Percentiles rank a stretch among this genome's conserved stretches.
Evolutionary conservation across 139 green algal genomes (phyloP).

Genomic region (Chlamydomonas sp.): DNA sequence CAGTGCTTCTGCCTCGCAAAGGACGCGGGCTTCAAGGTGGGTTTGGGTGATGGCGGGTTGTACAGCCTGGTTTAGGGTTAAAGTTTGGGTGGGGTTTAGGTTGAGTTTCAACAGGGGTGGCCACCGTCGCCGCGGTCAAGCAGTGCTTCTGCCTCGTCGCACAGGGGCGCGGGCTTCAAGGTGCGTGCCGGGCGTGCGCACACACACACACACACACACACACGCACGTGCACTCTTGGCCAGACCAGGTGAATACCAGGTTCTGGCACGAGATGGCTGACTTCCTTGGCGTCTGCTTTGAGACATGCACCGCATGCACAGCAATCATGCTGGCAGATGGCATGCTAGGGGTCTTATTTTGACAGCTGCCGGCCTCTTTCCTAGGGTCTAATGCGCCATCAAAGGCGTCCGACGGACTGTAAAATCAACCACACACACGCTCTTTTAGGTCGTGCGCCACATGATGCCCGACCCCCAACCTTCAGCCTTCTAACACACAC

Average conservation of each 20-base stretch:
- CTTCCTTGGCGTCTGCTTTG: no score
- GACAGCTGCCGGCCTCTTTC: no score
- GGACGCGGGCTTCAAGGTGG: slow-evolving; percentile 86
- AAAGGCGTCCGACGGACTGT: no score
- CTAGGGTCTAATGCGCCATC: no score
- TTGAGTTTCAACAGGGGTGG: slow-evolving; percentile 18
- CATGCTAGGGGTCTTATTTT: no score
- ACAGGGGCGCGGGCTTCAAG: slow-evolving; percentile 93
- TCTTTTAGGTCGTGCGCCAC: slow-evolving; percentile 86
- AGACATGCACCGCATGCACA: no score
- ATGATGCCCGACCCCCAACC: slow-evolving; percentile 99
- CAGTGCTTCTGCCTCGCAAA: slow-evolving; percentile 92
- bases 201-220: slow-evolving; percentile 12
- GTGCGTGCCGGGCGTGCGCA: no score
- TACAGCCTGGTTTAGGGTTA: background rate
- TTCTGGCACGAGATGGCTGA: no score
- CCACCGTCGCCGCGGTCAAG: slow-evolving; percentile 68
- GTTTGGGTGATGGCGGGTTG: slow-evolving; percentile 1
- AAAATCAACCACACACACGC: no score
- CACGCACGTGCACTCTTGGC: slow-evolving; percentile 3
- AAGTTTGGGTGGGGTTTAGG: background rate
- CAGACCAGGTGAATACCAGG: no score
- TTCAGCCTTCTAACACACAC: no score
- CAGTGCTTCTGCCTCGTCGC: slow-evolving; percentile 88
- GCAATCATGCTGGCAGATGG: no score